Evolutionary conservation across 306 rosid species (phyloP).

Genomic region (Inga leiocalycina): DNA sequence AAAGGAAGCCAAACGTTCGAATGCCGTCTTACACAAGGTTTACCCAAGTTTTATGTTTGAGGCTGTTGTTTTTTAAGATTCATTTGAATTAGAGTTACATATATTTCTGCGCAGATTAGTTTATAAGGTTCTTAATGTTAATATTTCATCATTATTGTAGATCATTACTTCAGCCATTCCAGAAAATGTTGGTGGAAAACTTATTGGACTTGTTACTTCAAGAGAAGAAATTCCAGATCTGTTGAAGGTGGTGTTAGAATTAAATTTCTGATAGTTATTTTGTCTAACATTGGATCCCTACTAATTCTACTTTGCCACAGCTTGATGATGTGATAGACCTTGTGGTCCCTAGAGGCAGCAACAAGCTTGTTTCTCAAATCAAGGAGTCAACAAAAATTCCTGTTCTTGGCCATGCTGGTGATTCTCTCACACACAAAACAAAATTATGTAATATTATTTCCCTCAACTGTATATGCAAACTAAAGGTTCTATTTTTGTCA

Average conservation of each 20-base stretch:
- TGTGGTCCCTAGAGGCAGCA: constrained; percentile 95
- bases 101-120: not conserved
- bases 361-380: constrained; percentile 83
- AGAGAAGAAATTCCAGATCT: constrained; percentile 90
- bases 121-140: constrained; percentile 10
- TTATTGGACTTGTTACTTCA: constrained; percentile 86
- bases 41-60: constrained; percentile 21
- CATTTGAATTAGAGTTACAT: constrained; percentile 7
- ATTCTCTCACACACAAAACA: constrained; percentile 10
- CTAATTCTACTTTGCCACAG: constrained; percentile 50
- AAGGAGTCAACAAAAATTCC: constrained; percentile 91
- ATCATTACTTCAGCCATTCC: constrained; percentile 80
- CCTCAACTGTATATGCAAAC: constrained; percentile 8
- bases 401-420: constrained; percentile 95
- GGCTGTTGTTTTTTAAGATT: constrained; percentile 19
- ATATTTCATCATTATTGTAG: constrained; percentile 45
- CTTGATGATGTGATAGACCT: constrained; percentile 95
- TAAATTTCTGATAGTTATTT: constrained; percentile 18
- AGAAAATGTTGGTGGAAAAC: constrained; percentile 63
- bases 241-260: constrained; percentile 62
- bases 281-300: constrained; percentile 20
- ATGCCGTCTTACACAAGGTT: constrained; percentile 83
- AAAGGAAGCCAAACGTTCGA: constrained; percentile 84
- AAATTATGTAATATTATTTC: not conserved
- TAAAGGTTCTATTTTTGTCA: constrained; percentile 27